These are phyloP conservation scores for Lachnellula hyalina DNA, from an alignment of 2,329 filamentous ascomycete species.

Conservation along the genomic window DNA sequence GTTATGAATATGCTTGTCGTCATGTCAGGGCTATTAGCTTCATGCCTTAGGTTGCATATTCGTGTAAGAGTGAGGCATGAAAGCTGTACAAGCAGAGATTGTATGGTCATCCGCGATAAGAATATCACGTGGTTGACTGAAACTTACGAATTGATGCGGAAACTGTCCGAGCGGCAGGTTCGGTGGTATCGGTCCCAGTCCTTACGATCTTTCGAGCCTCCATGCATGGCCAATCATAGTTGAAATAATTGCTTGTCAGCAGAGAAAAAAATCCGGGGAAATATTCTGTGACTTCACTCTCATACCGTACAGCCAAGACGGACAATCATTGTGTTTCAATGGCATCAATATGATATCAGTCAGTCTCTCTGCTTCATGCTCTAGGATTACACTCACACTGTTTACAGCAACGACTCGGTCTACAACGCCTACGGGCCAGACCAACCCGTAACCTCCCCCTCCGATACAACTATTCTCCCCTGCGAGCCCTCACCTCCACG, in stretches of 20 bases:
- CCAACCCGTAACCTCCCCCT: constrained; percentile 23
- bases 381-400: neutral
- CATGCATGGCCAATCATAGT: constrained; percentile 1
- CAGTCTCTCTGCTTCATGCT: constrained; percentile 2
- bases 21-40: no score
- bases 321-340: constrained; percentile 16
- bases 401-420: constrained; percentile 24
- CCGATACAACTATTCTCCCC: constrained; percentile 16
- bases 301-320: neutral
- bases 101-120: no score
- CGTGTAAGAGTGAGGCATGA: no score
- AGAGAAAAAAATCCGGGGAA: constrained; percentile 11
- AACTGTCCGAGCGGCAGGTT: no score
- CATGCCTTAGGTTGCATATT: no score
- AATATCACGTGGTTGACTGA: no score
- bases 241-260: neutral
- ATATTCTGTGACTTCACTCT: neutral
- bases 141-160: no score
- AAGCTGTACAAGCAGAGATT: no score
- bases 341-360: constrained; percentile 26
- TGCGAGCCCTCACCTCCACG: constrained; percentile 26
- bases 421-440: constrained; percentile 27
- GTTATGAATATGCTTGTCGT: no score
- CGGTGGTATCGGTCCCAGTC: no score
- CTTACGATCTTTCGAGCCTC: no score